Percentiles rank a stretch among this genome's conserved stretches.
Conservation (phyloP, 148 eudicot genomes). For the Rhododendron kiyosumense region DNA sequence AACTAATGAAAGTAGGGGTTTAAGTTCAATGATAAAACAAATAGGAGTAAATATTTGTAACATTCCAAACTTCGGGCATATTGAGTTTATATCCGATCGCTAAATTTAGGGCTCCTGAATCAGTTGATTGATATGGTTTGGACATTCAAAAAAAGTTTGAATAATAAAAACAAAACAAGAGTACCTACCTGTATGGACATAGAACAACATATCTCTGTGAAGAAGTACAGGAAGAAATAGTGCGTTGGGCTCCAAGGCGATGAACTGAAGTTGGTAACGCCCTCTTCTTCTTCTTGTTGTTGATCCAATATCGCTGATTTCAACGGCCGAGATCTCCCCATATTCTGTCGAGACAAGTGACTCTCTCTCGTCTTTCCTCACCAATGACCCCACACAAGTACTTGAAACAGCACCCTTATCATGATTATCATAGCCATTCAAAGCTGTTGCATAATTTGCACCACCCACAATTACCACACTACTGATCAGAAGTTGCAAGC, state of each 20-base stretch:
- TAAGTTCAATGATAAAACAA: no score
- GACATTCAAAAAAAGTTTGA: no score
- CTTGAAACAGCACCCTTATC: neutral
- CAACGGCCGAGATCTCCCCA: slow-evolving; percentile 50
- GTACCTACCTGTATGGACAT: slow-evolving; percentile 81
- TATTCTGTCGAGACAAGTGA: slow-evolving; percentile 35
- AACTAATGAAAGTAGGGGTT: no score
- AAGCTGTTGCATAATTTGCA: neutral
- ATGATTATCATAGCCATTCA: neutral
- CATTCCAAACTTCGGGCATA: no score
- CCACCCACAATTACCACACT: neutral
- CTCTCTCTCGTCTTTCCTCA: slow-evolving; percentile 40
- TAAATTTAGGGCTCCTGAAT: no score
- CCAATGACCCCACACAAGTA: slow-evolving; percentile 25
- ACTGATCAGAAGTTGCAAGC: neutral
- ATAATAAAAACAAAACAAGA: no score
- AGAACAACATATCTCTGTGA: slow-evolving; percentile 75
- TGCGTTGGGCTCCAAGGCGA: slow-evolving; percentile 68
- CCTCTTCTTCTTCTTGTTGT: slow-evolving; percentile 18
- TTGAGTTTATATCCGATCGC: no score
- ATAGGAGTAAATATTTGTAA: no score
- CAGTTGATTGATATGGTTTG: no score
- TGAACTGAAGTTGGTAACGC: slow-evolving; percentile 63
- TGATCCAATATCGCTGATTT: slow-evolving; percentile 30
- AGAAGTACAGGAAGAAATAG: slow-evolving; percentile 70